Evolutionary conservation across 169 alveolate genomes (phyloP).

Genomic region (Babesia gibsoni): DNA sequence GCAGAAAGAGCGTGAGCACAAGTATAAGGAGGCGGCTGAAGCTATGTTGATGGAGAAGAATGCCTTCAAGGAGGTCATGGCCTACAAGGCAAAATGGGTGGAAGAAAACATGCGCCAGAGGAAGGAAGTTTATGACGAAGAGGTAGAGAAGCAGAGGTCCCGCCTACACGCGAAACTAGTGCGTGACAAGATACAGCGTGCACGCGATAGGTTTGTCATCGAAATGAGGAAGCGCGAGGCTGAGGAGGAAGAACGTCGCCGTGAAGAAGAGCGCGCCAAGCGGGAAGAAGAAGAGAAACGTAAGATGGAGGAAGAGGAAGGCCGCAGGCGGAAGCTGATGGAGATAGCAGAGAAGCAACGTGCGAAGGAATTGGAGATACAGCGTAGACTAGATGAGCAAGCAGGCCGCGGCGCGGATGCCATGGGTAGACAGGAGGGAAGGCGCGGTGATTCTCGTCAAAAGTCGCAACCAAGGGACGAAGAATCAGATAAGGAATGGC

Average conservation of each 20-base stretch:
- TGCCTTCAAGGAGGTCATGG: slow-evolving; percentile 56
- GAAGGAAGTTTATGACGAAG: slow-evolving; percentile 22
- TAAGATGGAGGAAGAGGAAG: slow-evolving; percentile 66
- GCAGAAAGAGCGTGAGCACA: slow-evolving; percentile 70
- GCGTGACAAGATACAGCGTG: slow-evolving; percentile 74
- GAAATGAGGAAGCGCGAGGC: slow-evolving; percentile 65
- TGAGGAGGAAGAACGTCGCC: slow-evolving; percentile 74
- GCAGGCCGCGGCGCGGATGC: slow-evolving; percentile 15
- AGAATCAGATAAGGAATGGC: neutral
- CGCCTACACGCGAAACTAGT: slow-evolving; percentile 24
- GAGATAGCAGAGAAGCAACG: slow-evolving; percentile 64
- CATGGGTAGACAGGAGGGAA: neutral
- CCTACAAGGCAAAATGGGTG: slow-evolving; percentile 70
- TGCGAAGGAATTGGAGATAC: slow-evolving; percentile 47
- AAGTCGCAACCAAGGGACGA: slow-evolving; percentile 1
- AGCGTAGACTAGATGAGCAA: slow-evolving; percentile 34
- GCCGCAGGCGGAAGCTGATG: slow-evolving; percentile 44
- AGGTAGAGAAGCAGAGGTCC: slow-evolving; percentile 14
- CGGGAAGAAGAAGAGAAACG: slow-evolving; percentile 68
- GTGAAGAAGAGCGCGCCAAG: slow-evolving; percentile 72
- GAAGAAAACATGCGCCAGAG: slow-evolving; percentile 18
- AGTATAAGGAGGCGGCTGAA: slow-evolving; percentile 67
- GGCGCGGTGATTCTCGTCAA: slow-evolving; percentile 3
- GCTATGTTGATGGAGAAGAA: slow-evolving; percentile 65
- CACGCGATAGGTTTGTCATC: slow-evolving; percentile 71